Base-by-base conservation (phyloP, 1,284 basidiomycete species). In the Sanghuangporus weigelae region DNA sequence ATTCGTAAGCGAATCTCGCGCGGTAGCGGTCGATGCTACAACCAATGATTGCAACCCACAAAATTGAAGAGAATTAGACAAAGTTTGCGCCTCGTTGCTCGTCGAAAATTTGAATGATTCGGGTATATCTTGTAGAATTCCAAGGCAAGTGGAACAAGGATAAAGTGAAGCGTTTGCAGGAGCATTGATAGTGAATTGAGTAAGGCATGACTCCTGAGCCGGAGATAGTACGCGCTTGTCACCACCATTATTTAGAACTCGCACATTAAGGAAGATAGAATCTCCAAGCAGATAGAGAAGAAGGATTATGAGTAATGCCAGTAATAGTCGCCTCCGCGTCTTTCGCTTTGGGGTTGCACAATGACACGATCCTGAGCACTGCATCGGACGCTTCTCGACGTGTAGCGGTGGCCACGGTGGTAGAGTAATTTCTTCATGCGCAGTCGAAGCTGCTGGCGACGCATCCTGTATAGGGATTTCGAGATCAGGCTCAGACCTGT, bases 11-110 rank as follows among this genome's bases (percentile, higher is more conserved):
- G 69, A 73, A 1, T 69, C 67, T 68, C 78, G 78, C 1, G 77
- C 81, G 54, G 73, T 71, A 21, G 73, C 68, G 23, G 77, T 72
- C 7, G 81, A 73, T 3, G 75, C 75, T 60, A 80, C 79, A 65
- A 81, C 80, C 60, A 86, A 68, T 10, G 81, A 76, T 26, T 80
- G 76, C 38, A 84, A 74, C 8, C 80, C 75, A 63, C 82, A 84
- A 67, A 84, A 84, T 67, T 84, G 81, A 0, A 79, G 65, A 1
- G 77, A 75, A 46, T 75, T 76, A 51, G 67, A 61, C 42, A 79
- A 71, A 26, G 69, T 67, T 65, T 77, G 71, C 12, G 70, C 63
- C 38, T 76, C 75, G 50, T 75, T 69, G 7, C 72, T 50, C 56
- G 77, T 74, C 7, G 69, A 69, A 7, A 72, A 67, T 1, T 72